These are phyloP conservation scores for Annulohypoxylon bovei DNA, from an alignment of 495 filamentous ascomycete genomes.

Conservation along the genomic window DNA sequence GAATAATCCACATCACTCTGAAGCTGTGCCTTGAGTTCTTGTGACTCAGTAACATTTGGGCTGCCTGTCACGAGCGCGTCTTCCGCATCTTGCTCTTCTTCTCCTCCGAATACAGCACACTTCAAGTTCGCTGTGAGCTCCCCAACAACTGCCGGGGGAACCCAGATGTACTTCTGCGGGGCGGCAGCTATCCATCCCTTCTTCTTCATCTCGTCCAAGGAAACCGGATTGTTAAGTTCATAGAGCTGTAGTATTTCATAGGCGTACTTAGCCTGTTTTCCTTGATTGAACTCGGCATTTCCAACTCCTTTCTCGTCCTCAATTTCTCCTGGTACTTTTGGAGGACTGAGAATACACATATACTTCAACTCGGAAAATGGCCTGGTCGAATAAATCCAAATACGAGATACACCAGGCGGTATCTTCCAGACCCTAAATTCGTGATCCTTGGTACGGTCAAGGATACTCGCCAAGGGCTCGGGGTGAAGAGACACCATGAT, in stretches of 20 bases:
- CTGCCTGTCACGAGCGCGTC: slow-evolving; percentile 5
- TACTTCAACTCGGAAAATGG: slow-evolving; percentile 56
- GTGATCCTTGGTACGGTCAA: slow-evolving; percentile 53
- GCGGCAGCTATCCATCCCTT: slow-evolving; percentile 53
- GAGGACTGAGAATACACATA: slow-evolving; percentile 57
- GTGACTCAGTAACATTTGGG: slow-evolving; percentile 48
- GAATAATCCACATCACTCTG: slow-evolving; percentile 55
- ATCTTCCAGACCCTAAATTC: slow-evolving; percentile 57
- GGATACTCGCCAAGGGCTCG: slow-evolving; percentile 51
- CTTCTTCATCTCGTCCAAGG: slow-evolving; percentile 51
- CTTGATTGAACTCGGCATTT: slow-evolving; percentile 61
- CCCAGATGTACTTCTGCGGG: slow-evolving; percentile 52
- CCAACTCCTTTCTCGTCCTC: slow-evolving; percentile 50
- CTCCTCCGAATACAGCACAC: slow-evolving; percentile 51
- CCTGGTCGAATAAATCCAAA: slow-evolving; percentile 59
- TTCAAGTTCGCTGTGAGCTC: slow-evolving; percentile 58
- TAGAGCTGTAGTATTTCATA: slow-evolving; percentile 63
- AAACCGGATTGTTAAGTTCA: slow-evolving; percentile 61
- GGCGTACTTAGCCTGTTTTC: slow-evolving; percentile 49
- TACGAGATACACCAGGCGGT: slow-evolving; percentile 51
- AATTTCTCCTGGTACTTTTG: slow-evolving; percentile 55
- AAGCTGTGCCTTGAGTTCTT: slow-evolving; percentile 59
- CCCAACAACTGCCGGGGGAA: slow-evolving; percentile 59
- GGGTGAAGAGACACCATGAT: slow-evolving; percentile 57
- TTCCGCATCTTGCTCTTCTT: slow-evolving; percentile 23